A percentile compares a stretch with the other conserved stretches of the same genome.
These are phyloP conservation scores for Edaphochlamys debaryana DNA, from an alignment of 139 green algal genomes.

Conservation along the genomic window DNA sequence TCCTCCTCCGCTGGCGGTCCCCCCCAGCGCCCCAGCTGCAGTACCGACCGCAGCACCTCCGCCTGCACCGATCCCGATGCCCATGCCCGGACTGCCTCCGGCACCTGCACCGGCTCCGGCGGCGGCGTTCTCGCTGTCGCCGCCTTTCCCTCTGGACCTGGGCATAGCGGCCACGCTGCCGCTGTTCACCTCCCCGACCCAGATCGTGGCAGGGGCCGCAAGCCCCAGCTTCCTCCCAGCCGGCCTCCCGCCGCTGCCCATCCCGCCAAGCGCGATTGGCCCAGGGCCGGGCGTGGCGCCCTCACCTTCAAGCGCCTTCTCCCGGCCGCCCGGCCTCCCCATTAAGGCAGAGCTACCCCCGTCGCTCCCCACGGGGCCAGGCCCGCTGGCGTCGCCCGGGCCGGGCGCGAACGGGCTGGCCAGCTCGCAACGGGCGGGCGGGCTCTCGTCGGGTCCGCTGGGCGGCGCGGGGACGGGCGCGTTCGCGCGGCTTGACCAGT, in stretches of 20 bases:
- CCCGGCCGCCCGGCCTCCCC: neutral
- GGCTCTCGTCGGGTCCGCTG: too few relatives aligned
- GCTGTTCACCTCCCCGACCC: constrained; percentile 15
- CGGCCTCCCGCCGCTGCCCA: too few relatives aligned
- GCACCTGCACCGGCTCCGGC: too few relatives aligned
- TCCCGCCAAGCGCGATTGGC: too few relatives aligned
- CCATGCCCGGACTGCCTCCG: too few relatives aligned
- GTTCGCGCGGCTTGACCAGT: neutral
- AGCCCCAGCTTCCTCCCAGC: too few relatives aligned
- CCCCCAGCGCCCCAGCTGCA: neutral
- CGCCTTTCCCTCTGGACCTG: constrained; percentile 34
- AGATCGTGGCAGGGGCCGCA: too few relatives aligned
- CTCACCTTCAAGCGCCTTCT: constrained; percentile 17
- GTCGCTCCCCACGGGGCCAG: neutral
- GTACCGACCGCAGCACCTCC: neutral
- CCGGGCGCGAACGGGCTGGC: too few relatives aligned
- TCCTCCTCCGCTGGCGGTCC: neutral
- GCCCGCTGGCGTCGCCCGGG: too few relatives aligned
- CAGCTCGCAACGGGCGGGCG: too few relatives aligned
- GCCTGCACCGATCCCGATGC: too few relatives aligned
- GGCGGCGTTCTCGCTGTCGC: neutral
- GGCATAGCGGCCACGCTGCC: constrained; percentile 32
- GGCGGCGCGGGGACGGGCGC: neutral
- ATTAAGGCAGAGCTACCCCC: constrained; percentile 5
- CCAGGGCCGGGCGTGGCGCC: neutral